Conservation (phyloP, 129 eudicot genomes). For the Gnaphalium uliginosum region DNA sequence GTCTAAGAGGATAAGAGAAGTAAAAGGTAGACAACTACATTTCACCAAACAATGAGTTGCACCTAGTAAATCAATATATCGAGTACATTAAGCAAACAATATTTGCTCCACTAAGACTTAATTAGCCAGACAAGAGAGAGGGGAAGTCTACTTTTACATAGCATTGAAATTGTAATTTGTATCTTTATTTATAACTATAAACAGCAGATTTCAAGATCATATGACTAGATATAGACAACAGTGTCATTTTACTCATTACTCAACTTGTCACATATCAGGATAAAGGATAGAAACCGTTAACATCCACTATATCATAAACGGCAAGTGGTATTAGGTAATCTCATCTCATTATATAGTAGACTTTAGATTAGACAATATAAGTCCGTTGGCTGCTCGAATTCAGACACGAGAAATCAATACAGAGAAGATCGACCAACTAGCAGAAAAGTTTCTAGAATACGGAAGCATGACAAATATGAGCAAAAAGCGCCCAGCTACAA, state of each 20-base stretch:
- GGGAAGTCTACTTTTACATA: constrained; percentile 6
- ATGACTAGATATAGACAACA: background rate
- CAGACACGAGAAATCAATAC: background rate
- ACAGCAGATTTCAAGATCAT: constrained; percentile 9
- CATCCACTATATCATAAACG: constrained; percentile 3
- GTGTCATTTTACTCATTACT: background rate
- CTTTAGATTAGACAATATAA: no score
- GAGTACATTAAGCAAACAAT: constrained; percentile 15
- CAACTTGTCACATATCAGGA: background rate
- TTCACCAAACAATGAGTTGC: constrained; percentile 19
- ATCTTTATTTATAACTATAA: background rate
- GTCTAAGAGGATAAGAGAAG: constrained; percentile 7
- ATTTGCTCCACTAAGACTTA: constrained; percentile 9
- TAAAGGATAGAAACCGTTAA: background rate
- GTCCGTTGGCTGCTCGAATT: background rate
- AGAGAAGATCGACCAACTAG: background rate
- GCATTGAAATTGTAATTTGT: background rate
- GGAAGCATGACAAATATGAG: background rate
- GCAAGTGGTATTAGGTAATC: background rate
- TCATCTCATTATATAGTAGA: background rate
- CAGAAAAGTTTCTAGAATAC: background rate
- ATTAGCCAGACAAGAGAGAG: constrained; percentile 8
- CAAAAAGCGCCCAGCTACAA: background rate
- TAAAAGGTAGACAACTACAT: constrained; percentile 26
- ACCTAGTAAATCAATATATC: constrained; percentile 7